A percentile compares a stretch with the other conserved stretches of the same genome.
Conservation (phyloP, 108 stramenopile genomes). For the Cyclostephanos tholiformis region DNA sequence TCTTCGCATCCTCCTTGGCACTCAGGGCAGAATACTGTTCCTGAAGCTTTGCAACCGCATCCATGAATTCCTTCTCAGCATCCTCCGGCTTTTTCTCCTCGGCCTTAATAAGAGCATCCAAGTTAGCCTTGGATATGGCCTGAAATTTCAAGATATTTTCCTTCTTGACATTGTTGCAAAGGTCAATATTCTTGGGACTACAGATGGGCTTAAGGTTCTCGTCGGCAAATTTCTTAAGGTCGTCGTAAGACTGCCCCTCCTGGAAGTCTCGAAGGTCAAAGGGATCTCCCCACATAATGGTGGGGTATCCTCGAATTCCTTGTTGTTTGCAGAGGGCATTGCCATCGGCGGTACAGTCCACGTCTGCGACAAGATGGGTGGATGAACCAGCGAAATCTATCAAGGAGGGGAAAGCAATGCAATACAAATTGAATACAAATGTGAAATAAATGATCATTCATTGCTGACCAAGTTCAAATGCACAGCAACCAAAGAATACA, state of each 20-base stretch:
- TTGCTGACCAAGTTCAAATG: too few species aligned
- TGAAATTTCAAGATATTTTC: conserved; percentile 53
- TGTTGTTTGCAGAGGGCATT: conserved; percentile 66
- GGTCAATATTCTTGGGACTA: conserved; percentile 53
- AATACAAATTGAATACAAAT: too few species aligned
- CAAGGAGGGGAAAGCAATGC: too few species aligned
- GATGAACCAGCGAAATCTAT: conserved; percentile 49
- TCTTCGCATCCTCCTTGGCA: conserved; percentile 61
- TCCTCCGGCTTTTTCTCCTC: conserved; percentile 60
- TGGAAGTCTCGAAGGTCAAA: conserved; percentile 66
- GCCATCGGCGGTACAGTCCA: conserved; percentile 87
- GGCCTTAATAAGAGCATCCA: conserved; percentile 52
- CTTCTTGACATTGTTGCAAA: conserved; percentile 66
- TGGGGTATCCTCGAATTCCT: conserved; percentile 79
- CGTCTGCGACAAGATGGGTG: conserved; percentile 77
- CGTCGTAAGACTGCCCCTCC: conserved; percentile 66
- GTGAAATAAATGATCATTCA: too few species aligned
- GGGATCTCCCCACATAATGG: conserved; percentile 77
- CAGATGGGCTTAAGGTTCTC: conserved; percentile 64
- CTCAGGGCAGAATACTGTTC: conserved; percentile 56
- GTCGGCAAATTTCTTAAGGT: conserved; percentile 69
- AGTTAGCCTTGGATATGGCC: conserved; percentile 55
- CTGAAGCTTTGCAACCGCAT: conserved; percentile 66
- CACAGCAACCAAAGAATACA: too few species aligned
- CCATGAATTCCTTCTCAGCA: conserved; percentile 63